Evolutionary conservation across 106 monocot species (phyloP), one percentile per base, ranked within the genome.

Genomic region (Alisma plantagoaquatica): DNA sequence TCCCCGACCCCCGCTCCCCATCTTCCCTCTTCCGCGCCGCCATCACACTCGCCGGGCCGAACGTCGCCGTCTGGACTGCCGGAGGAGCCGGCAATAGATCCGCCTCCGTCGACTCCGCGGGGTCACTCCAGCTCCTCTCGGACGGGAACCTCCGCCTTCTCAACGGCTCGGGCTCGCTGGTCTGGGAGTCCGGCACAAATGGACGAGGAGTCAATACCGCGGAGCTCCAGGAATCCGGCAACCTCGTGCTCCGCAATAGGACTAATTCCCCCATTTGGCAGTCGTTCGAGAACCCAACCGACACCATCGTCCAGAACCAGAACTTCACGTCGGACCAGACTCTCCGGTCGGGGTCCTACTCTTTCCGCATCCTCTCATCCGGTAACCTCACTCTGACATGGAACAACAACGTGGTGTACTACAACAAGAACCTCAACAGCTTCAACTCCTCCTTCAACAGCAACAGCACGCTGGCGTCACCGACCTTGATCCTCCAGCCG

Each of bases 341-440:
- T 21, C 68, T 93, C 23, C 32, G 25, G 3, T 93, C 93, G 16
- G 80, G 70, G 4, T 5, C 7, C 29, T 94, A 87, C 77, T 66
- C 77, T 48, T 94, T 94, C 68, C 31, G 65, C 27, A 56, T 94
- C 25, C 3, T 23, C 14, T 1, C 0, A 10, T 31, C 33, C 0
- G 87, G 87, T 18, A 94, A 94, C 57, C 72, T 87, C 29, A 80
- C 80, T 7, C 79, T 94, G 10, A 16, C 0, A 0, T 94, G 77
- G 83, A 85, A 74, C 51, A 1, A 31, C 18, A 38, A 28, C 27
- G 49, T 81, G 9, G 7, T 15, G 0, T 94, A 94, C 60, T 87
- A 77, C 70, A 87, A 70, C 74, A 54, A 79, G 33, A 77, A 77
- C 0, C 54, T 70, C 49, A 87, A 87, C 64, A 25, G 5, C 31